Evolutionary conservation across 1,139 yeast species (phyloP), one percentile per base, ranked within the genome.

Genomic region (Meyerozyma sp.): DNA sequence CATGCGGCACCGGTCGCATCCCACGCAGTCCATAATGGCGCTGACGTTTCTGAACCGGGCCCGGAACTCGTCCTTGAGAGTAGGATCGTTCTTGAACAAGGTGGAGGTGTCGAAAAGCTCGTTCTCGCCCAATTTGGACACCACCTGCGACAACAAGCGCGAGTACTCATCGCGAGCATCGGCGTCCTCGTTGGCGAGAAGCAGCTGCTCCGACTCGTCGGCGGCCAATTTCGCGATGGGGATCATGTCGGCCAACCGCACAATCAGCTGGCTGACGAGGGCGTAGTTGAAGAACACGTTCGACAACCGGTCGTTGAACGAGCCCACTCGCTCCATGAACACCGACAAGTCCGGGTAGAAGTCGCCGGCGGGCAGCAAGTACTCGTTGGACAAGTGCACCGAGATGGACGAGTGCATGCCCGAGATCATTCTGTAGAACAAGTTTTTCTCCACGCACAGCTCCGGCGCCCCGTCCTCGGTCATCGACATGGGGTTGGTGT

Each of bases 331-430:
- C 52, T 79, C 80, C 87, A 89, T 85, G 65, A 91, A 94, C 40
- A 88, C 75, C 40, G 80, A 80, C 48, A 88, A 70, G 59, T 90
- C 84, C 14, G 97, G 96, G 39, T 80, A 86, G 80, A 95, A 91
- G 44, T 79, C 79, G 32, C 89, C 93, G 1, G 88, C 78, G 36
- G 86, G 76, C 59, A 88, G 77, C 57, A 88, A 74, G 62, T 80
- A 89, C 56, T 93, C 97, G 58, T 86, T 87, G 25, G 96, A 82
- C 48, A 94, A 72, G 64, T 94, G 99, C 2, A 95, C 90, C 8
- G 95, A 94, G 50, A 94, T 90, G 5, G 96, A 88, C 2, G 97
- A 90, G 62, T 94, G 99, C 85, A 94, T 79, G 2, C 99, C 99
- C 39, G 95, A 84, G 16, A 94, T 75, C 44, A 94, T 67, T 51